Evolutionary conservation across 257 asterid genomes (phyloP).

Genomic region (Rauvolfia tetraphylla): DNA sequence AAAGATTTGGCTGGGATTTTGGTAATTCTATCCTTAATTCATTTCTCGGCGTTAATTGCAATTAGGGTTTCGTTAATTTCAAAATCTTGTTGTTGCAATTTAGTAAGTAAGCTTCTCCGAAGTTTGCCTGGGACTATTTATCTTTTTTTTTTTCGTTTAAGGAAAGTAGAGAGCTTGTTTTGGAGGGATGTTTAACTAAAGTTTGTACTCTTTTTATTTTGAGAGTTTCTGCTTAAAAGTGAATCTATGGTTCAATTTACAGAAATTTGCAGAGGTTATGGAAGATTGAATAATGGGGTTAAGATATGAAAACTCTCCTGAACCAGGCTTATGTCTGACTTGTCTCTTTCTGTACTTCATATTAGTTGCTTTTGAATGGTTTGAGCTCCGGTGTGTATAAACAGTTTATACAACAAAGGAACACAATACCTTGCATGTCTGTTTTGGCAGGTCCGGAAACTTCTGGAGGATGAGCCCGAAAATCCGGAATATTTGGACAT

Average conservation of each 20-base stretch:
- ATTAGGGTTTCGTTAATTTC: slow-evolving; percentile 9
- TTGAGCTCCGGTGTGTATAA: background rate
- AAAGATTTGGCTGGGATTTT: background rate
- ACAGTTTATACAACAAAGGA: background rate
- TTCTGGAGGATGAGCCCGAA: slow-evolving; percentile 69
- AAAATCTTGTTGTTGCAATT: background rate
- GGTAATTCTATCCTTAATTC: background rate
- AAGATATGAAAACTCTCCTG: background rate
- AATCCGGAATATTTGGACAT: slow-evolving; percentile 86
- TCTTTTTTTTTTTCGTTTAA: background rate
- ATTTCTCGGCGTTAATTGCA: background rate
- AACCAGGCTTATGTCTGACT: background rate
- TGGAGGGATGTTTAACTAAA: background rate
- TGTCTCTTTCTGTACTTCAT: background rate
- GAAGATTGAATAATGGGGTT: background rate
- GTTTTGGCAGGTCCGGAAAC: slow-evolving; percentile 56
- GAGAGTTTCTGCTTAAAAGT: background rate
- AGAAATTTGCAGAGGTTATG: background rate
- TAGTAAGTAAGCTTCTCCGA: background rate
- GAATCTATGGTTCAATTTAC: background rate
- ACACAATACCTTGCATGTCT: background rate
- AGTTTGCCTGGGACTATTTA: background rate
- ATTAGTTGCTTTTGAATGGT: background rate
- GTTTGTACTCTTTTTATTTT: background rate
- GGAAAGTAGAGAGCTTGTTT: too few species aligned